phyloP scores from a whole-genome alignment of 1,284 basidiomycete genomes.

The Athelia psychrophila region DNA sequence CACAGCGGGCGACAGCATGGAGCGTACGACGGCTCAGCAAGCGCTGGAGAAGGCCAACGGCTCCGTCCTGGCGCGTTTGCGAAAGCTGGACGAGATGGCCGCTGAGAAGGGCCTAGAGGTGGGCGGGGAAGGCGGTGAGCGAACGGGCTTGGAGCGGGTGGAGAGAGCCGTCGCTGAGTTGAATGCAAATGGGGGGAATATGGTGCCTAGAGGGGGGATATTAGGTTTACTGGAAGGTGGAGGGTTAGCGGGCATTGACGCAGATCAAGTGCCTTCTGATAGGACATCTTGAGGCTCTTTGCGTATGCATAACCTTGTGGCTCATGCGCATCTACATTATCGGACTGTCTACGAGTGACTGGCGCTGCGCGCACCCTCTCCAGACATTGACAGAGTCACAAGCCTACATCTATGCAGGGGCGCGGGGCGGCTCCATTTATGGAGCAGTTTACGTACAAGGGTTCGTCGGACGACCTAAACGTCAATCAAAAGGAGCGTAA shows the following conservation, averaged over 20 bases:
- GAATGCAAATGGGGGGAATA: slow-evolving; percentile 8
- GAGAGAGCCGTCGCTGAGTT: slow-evolving; percentile 44
- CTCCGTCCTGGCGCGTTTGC: slow-evolving; percentile 49
- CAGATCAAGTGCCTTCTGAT: not conserved
- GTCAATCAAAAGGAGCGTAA: too few relatives aligned
- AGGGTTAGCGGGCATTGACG: slow-evolving; percentile 20
- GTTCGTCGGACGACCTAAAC: too few relatives aligned
- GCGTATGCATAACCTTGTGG: too few relatives aligned
- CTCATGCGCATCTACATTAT: too few relatives aligned
- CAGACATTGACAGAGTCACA: too few relatives aligned
- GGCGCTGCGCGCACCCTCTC: too few relatives aligned
- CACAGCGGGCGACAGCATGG: not conserved
- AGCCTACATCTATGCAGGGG: too few relatives aligned
- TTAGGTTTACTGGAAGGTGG: slow-evolving; percentile 43
- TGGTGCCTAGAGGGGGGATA: slow-evolving; percentile 30
- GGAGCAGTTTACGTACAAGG: too few relatives aligned
- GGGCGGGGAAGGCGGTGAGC: slow-evolving; percentile 38
- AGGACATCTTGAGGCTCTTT: too few relatives aligned
- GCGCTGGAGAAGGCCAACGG: slow-evolving; percentile 39
- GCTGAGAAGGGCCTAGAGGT: slow-evolving; percentile 37
- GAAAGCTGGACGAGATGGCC: slow-evolving; percentile 46
- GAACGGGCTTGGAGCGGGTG: slow-evolving; percentile 46
- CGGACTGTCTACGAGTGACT: too few relatives aligned
- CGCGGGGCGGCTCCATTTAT: too few relatives aligned
- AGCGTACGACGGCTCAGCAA: slow-evolving; percentile 23